phyloP scores from a whole-genome alignment of 192 early-diverging fungal genomes.

The Dissophora globulifera region DNA sequence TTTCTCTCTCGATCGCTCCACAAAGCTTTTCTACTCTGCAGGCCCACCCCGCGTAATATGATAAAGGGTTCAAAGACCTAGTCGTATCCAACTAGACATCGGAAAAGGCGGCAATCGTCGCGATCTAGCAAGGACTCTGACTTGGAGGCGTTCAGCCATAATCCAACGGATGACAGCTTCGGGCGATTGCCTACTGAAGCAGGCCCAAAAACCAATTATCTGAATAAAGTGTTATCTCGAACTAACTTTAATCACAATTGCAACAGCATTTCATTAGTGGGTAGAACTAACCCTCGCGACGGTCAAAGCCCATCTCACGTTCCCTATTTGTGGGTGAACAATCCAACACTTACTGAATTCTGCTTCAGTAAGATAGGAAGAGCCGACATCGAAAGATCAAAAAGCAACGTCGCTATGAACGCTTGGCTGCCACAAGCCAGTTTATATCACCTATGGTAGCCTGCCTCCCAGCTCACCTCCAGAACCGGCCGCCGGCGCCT shows the following conservation, averaged over 20 bases:
- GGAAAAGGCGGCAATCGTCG: background rate
- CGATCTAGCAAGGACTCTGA: background rate
- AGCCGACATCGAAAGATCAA: background rate
- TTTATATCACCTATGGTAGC: background rate
- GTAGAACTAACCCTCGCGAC: too few relatives aligned
- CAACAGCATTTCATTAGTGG: too few relatives aligned
- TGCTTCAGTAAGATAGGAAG: too few relatives aligned
- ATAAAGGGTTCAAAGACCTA: background rate
- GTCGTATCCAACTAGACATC: background rate
- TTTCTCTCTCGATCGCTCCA: too few relatives aligned
- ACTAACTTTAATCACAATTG: too few relatives aligned
- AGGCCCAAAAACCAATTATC: too few relatives aligned
- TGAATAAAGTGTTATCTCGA: too few relatives aligned
- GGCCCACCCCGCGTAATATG: background rate
- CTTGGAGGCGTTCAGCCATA: background rate
- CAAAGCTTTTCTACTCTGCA: background rate
- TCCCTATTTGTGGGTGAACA: too few relatives aligned
- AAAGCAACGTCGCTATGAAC: background rate
- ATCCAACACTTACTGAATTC: too few relatives aligned
- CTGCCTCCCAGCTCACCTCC: constrained; percentile 15
- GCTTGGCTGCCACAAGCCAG: too few relatives aligned
- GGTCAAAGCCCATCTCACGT: too few relatives aligned
- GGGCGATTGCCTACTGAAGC: background rate
- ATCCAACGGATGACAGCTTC: background rate
- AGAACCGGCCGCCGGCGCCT: constrained; percentile 43